Evolutionary conservation across 352 stramenopile species (phyloP).

Genomic region (Pseudoperonospora humuli): DNA sequence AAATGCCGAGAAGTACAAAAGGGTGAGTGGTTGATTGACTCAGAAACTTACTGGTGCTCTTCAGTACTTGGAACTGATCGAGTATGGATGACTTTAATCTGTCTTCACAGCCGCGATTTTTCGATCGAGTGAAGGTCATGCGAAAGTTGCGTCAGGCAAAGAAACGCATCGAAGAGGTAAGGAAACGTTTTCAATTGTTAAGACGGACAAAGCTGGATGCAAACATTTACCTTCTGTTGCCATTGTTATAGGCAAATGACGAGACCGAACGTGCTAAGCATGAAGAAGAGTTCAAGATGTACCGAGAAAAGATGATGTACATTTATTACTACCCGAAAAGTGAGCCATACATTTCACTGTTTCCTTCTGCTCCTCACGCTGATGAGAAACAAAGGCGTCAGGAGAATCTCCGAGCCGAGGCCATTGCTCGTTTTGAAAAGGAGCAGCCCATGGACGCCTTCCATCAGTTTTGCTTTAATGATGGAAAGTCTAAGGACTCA

Average conservation of each 20-base stretch:
- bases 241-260: conserved; percentile 22
- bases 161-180: conserved; percentile 38
- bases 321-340: conserved; percentile 75
- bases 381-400: conserved; percentile 45
- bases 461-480: conserved; percentile 68
- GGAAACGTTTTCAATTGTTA: not conserved
- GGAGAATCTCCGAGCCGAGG: conserved; percentile 33
- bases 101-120: conserved; percentile 79
- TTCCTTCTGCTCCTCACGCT: conserved; percentile 43
- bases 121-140: conserved; percentile 81
- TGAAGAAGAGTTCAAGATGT: conserved; percentile 36
- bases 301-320: conserved; percentile 69
- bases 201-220: not conserved
- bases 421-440: conserved; percentile 42
- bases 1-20: conserved; percentile 76
- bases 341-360: conserved; percentile 66
- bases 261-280: conserved; percentile 32
- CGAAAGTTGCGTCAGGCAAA: conserved; percentile 65
- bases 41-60: no score
- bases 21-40: conserved; percentile 22
- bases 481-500: conserved; percentile 27
- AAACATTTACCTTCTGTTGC: not conserved
- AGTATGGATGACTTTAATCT: not conserved
- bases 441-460: conserved; percentile 56
- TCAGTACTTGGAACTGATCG: not conserved